phyloP scores from a whole-genome alignment of 2,329 filamentous ascomycete species.

The Beauveria sp. region DNA sequence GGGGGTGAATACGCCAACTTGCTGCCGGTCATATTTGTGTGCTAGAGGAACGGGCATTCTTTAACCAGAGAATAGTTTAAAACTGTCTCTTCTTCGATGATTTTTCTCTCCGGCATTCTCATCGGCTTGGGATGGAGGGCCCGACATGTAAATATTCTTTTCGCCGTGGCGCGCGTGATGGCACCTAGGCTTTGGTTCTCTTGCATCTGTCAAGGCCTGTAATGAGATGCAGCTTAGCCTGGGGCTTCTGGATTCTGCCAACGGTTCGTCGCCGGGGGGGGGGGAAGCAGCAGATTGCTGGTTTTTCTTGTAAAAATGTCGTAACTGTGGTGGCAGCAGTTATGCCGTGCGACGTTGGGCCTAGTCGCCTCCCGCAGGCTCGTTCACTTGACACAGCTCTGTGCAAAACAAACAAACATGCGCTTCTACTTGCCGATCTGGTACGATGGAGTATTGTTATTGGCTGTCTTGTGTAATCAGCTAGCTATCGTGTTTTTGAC shows the following conservation, averaged over 20 bases:
- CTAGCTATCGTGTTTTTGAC: neutral
- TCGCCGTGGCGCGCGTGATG: neutral
- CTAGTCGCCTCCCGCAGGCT: neutral
- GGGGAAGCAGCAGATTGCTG: neutral
- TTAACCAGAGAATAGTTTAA: constrained; percentile 12
- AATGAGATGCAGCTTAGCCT: neutral
- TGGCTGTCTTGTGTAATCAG: neutral
- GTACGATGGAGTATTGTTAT: neutral
- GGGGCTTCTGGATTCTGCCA: neutral
- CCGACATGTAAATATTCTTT: constrained; percentile 7
- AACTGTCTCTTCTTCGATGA: constrained; percentile 7
- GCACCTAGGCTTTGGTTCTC: neutral
- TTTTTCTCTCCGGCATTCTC: constrained; percentile 1
- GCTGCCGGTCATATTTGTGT: constrained; percentile 53
- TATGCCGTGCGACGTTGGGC: neutral
- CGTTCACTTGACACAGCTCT: neutral
- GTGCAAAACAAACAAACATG: neutral
- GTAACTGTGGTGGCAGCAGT: neutral
- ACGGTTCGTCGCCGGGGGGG: neutral
- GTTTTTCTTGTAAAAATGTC: neutral
- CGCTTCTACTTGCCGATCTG: neutral
- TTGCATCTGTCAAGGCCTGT: neutral
- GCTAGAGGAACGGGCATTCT: constrained; percentile 38
- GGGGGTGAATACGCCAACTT: constrained; percentile 41
- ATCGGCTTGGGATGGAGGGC: constrained; percentile 11